Base-by-base conservation (phyloP, 2,329 filamentous ascomycete species). In the Exophiala sp. region DNA sequence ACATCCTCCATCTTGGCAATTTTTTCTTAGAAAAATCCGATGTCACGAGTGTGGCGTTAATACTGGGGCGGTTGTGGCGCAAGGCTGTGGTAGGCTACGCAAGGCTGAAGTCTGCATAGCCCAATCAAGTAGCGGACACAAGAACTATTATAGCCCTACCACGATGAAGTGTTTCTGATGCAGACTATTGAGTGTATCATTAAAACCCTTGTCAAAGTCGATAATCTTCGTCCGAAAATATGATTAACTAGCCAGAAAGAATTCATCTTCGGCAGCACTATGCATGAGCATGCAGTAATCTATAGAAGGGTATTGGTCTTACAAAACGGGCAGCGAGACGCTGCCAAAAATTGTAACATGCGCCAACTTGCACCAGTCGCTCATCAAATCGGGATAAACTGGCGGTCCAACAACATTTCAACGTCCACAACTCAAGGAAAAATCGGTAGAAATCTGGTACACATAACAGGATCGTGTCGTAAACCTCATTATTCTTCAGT, bases 401-500 rank as follows among this genome's bases (percentile, higher is more conserved):
- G 20, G n/a, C 18, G 20, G 32, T 12, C 45, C 16, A 49, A 38
- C n/a, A 46, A 45, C 41, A 29, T 46, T 24, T 29, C 24, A 29
- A 29, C 24, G 24, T 24, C 12, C n/a, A 18, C 21, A 21, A 43
- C 21, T 24, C 41, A 43, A 11, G 29, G 29, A n/a, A 32, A 43
- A 12, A 43, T 24, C 20, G 41, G 21, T 24, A 5, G 10, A 38
- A 38, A 8, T 43, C 41, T 43, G 41, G 21, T 24, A 20, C 43
- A 51, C 34, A 39, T 36, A 48, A 24, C 33, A 52, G 24, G 24
- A 52, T 55, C 54, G 42, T 58, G 50, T 53, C 50, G 47, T 59
- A 41, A 47, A 48, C 34, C 14, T 58, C 51, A 59, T 61, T 60
- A 61, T 45, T 64, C 62, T 54, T 64, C 62, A 41, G 57, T 59